Percentiles rank a stretch among this genome's conserved stretches.
phyloP scores from a whole-genome alignment of 495 filamentous ascomycete species.

The Extremus antarcticus region DNA sequence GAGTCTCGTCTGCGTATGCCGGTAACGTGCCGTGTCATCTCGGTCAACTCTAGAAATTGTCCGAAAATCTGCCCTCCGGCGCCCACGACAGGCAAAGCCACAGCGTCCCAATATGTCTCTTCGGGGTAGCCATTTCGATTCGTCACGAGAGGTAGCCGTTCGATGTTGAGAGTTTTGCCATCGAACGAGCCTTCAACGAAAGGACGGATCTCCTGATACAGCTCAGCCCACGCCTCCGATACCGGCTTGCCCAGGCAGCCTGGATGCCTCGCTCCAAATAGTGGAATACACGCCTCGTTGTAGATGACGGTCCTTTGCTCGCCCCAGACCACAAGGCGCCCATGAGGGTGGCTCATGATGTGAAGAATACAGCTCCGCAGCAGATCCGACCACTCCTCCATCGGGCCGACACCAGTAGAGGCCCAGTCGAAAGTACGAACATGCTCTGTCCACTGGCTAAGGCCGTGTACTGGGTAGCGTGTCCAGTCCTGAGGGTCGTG shows the following conservation, averaged over 20 bases:
- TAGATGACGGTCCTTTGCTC: constrained; percentile 52
- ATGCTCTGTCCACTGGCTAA: constrained; percentile 38
- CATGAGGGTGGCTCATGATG: constrained; percentile 60
- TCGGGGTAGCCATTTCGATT: constrained; percentile 49
- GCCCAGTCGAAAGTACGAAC: constrained; percentile 56
- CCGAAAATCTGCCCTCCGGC: constrained; percentile 44
- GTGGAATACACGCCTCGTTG: constrained; percentile 56
- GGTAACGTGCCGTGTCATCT: constrained; percentile 51
- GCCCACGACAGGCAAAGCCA: constrained; percentile 53
- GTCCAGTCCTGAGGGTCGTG: constrained; percentile 5
- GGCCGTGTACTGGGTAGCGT: background rate
- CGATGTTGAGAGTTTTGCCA: constrained; percentile 57
- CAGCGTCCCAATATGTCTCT: constrained; percentile 58
- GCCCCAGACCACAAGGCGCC: constrained; percentile 63
- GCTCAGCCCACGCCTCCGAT: constrained; percentile 49
- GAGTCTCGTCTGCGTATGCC: constrained; percentile 52
- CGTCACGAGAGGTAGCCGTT: constrained; percentile 54
- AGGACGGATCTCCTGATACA: constrained; percentile 49
- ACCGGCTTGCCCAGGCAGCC: constrained; percentile 53
- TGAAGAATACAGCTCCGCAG: constrained; percentile 48
- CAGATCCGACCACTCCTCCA: constrained; percentile 50
- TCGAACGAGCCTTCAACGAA: constrained; percentile 46
- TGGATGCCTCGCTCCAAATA: constrained; percentile 54
- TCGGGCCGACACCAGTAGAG: constrained; percentile 49
- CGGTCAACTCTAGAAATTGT: constrained; percentile 43